Base-by-base conservation (phyloP, 768 basidiomycete genomes). In the Boletus rubroflammeus region DNA sequence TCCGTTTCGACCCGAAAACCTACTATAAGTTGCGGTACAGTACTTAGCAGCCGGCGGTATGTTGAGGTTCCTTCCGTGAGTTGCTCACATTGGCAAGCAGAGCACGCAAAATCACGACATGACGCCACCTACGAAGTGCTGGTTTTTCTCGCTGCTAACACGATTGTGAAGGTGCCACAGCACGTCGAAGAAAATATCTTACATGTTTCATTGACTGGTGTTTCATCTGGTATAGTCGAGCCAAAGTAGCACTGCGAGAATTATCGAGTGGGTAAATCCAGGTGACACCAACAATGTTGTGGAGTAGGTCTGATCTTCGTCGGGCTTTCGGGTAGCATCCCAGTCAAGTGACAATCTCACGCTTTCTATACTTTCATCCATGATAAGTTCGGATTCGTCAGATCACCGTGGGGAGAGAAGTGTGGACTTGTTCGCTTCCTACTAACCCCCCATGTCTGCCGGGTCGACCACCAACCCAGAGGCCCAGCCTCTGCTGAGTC, bases 401-500 rank as follows among this genome's bases (percentile, higher is more conserved):
- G 32, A 9, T 9, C 36, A 9, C n/a, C 36, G 36, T 38, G 36
- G 36, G 36, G 36, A 38, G 19, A 19, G 19, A n/a, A 42, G 23
- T 42, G 19, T 11, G 13, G 42, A 34, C 8, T 38, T 46, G 14
- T 42, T 42, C 43, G 14, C 42, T 59, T 67, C 55, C 40, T 49
- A 49, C 50, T 17, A 25, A 41, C 28, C 4, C 32, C 13, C 35
- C 63, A 69, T 68, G 67, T 67, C 67, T 39, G 23, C 54, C 2
- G 43, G 41, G 23, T 38, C 56, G 28, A 46, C 46, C 26, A 46
- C 35, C 31, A 49, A 55, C 47, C 50, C 56, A 31, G 61, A 65
- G 49, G 40, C 57, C 11, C 60, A 70, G 35, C 68, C 68, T 50
- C 50, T 69, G 10, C 51, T 69, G 43, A n/a, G 52, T 19, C 31